phyloP scores from a whole-genome alignment of 805 yeast genomes.

The Barnettozyma pratensis region DNA sequence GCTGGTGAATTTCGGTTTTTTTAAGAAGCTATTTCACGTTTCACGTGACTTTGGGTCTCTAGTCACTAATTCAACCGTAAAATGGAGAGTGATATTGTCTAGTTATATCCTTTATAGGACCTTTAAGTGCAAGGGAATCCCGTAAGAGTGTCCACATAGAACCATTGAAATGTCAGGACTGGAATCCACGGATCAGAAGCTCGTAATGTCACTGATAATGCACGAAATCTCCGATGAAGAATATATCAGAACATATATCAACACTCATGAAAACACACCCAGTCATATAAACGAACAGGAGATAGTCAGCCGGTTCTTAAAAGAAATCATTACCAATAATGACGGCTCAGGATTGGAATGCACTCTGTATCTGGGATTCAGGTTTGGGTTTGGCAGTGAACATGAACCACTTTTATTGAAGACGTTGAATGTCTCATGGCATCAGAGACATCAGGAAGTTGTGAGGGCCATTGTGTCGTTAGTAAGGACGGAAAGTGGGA shows the following conservation, averaged over 20 bases:
- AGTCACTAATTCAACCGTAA: no score
- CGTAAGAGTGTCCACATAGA: no score
- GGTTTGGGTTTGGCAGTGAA: background rate
- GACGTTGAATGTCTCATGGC: background rate
- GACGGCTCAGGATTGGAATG: background rate
- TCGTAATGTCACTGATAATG: background rate
- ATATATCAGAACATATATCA: background rate
- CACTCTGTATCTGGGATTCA: background rate
- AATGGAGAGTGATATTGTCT: no score
- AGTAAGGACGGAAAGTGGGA: background rate
- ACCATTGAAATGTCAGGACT: background rate
- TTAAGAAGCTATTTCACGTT: no score
- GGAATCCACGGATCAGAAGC: background rate
- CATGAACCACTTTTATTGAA: background rate
- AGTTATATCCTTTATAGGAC: no score
- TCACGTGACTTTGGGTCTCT: no score
- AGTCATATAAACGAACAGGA: background rate
- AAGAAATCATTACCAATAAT: background rate
- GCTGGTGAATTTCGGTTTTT: no score
- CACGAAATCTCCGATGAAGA: background rate
- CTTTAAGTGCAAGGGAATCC: no score
- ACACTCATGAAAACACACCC: background rate
- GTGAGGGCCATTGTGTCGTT: background rate
- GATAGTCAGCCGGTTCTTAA: background rate
- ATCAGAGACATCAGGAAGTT: constrained; percentile 1